Percentiles rank a stretch among this genome's conserved stretches.
phyloP scores from a whole-genome alignment of 2,329 filamentous ascomycete species.

The Paecilomyces sp. region DNA sequence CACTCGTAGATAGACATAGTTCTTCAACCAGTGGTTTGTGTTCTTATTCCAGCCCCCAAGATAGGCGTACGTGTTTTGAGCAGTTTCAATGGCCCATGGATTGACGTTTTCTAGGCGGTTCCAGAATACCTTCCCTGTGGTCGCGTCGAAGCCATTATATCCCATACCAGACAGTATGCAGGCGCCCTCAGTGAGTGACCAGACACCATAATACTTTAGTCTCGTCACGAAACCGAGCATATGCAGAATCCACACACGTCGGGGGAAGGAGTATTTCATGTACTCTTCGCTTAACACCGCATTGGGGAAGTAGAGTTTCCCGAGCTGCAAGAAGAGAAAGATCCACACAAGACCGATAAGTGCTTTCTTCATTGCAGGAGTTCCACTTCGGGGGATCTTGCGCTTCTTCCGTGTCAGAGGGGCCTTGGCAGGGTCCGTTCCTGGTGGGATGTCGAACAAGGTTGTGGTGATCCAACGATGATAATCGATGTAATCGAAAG shows the following conservation, averaged over 20 bases:
- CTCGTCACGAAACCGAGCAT: conserved; percentile 76
- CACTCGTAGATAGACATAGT: conserved; percentile 92
- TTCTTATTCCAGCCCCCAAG: conserved; percentile 97
- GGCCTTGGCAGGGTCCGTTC: conserved; percentile 75
- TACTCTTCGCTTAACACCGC: conserved; percentile 61
- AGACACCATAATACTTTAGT: conserved; percentile 95
- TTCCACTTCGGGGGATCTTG: conserved; percentile 84
- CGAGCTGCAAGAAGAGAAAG: conserved; percentile 65
- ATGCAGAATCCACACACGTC: conserved; percentile 71
- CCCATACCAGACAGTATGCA: conserved; percentile 92
- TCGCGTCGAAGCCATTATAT: conserved; percentile 84
- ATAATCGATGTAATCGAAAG: conserved; percentile 94
- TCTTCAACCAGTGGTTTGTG: conserved; percentile 92
- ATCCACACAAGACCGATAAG: conserved; percentile 71
- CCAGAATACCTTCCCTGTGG: conserved; percentile 81
- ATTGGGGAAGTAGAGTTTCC: conserved; percentile 56
- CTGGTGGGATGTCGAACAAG: conserved; percentile 83
- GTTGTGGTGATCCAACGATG: conserved; percentile 84
- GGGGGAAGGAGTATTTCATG: conserved; percentile 59
- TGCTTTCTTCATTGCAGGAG: conserved; percentile 73
- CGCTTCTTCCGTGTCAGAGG: conserved; percentile 83
- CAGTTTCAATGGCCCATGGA: conserved; percentile 75
- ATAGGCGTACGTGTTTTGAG: conserved; percentile 89
- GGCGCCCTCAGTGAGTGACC: conserved; percentile 85
- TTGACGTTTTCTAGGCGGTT: conserved; percentile 85